A percentile compares a stretch with the other conserved stretches of the same genome.
phyloP scores from a whole-genome alignment of 257 asterid genomes.

The Craterostigma plantagineum region DNA sequence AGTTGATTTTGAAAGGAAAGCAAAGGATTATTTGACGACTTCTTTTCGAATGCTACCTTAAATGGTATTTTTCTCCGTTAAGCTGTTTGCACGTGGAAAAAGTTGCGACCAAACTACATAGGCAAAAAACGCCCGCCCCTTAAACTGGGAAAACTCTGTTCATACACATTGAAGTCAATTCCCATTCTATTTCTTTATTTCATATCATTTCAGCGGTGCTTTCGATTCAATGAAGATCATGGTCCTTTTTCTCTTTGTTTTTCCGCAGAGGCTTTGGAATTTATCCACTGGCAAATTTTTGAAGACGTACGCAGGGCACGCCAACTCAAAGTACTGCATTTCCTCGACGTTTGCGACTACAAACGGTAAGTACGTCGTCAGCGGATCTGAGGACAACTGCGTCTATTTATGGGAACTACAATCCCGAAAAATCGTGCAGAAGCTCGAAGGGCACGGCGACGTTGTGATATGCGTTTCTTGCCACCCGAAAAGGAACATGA shows the following conservation, averaged over 20 bases:
- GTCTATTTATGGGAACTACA: constrained; percentile 91
- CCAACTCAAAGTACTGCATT: constrained; percentile 63
- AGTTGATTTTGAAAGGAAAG: no score
- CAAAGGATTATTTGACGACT: no score
- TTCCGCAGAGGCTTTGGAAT: constrained; percentile 85
- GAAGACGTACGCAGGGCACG: constrained; percentile 79
- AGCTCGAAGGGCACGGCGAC: constrained; percentile 89
- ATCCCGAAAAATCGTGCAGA: constrained; percentile 67
- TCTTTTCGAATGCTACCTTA: no score
- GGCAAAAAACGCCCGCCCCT: no score
- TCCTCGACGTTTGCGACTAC: constrained; percentile 72
- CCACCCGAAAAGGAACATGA: constrained; percentile 66
- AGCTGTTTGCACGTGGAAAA: no score
- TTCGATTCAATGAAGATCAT: no score
- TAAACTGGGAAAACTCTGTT: no score
- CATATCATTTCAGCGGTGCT: no score
- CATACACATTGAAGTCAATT: no score
- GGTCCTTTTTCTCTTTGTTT: neutral
- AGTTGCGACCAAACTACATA: no score
- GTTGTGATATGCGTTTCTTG: constrained; percentile 64
- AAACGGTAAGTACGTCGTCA: constrained; percentile 73
- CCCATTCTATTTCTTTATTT: no score
- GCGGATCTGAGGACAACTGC: constrained; percentile 86
- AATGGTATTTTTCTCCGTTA: no score
- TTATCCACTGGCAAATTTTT: constrained; percentile 62